Conservation (phyloP, 2,329 filamentous ascomycete species). For the Phoma sp. region DNA sequence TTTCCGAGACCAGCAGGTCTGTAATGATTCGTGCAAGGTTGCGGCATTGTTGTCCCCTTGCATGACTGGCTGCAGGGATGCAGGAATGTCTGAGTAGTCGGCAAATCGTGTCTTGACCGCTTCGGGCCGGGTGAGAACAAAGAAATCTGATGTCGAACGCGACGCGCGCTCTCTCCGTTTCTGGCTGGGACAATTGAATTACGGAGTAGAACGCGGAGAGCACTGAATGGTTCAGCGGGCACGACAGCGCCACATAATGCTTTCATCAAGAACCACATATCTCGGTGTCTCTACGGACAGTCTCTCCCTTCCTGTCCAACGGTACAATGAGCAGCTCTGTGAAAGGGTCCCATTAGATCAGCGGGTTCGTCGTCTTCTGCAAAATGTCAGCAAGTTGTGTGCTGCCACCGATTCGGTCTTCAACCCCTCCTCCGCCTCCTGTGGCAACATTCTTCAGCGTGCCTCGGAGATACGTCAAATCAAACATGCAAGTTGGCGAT, state of each 20-base stretch:
- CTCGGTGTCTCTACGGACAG: slow-evolving; percentile 13
- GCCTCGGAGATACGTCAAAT: slow-evolving; percentile 43
- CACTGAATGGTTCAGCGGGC: slow-evolving; percentile 12
- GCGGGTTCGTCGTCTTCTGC: slow-evolving; percentile 29
- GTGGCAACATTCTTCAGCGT: slow-evolving; percentile 45
- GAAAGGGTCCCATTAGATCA: slow-evolving; percentile 40
- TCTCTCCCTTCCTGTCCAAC: slow-evolving; percentile 35
- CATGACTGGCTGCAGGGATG: slow-evolving; percentile 36
- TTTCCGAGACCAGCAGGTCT: slow-evolving; percentile 25
- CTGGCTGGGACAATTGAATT: slow-evolving; percentile 46
- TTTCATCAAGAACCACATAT: slow-evolving; percentile 28
- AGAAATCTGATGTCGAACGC: slow-evolving; percentile 41
- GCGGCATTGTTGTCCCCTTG: slow-evolving; percentile 45
- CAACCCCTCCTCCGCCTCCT: slow-evolving; percentile 26
- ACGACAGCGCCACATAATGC: slow-evolving; percentile 36
- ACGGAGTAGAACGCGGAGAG: slow-evolving; percentile 31
- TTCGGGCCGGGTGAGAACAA: slow-evolving; percentile 44
- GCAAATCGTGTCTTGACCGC: slow-evolving; percentile 40
- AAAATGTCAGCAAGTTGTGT: slow-evolving; percentile 46
- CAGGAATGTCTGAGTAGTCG: slow-evolving; percentile 44
- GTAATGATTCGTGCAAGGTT: slow-evolving; percentile 17
- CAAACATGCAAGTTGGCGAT: slow-evolving; percentile 39
- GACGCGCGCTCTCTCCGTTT: slow-evolving; percentile 34
- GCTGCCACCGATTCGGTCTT: slow-evolving; percentile 40
- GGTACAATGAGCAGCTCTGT: slow-evolving; percentile 44